These are phyloP conservation scores for Linanthus parryae DNA, from an alignment of 148 eudicot species.

Conservation along the genomic window DNA sequence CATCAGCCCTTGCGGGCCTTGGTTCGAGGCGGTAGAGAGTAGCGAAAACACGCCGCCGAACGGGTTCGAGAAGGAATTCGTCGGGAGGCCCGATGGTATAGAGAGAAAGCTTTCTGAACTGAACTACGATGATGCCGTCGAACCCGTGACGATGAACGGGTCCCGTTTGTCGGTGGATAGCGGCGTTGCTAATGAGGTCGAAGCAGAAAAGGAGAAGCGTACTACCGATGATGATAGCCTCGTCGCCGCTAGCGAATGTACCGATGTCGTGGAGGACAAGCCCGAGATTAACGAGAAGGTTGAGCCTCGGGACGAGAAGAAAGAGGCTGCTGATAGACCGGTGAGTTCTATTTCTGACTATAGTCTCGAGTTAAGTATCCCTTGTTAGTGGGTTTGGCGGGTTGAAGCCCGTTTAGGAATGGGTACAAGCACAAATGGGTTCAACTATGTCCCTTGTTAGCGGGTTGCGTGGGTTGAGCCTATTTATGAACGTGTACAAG, in stretches of 20 bases:
- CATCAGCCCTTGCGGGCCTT: constrained; percentile 19
- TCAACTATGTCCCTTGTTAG: too few species aligned
- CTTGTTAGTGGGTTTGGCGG: not conserved
- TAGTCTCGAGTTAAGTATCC: not conserved
- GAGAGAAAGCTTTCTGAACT: constrained; percentile 35
- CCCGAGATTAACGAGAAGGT: constrained; percentile 14
- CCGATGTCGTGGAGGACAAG: constrained; percentile 16
- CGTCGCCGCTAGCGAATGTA: constrained; percentile 9
- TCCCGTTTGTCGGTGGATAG: constrained; percentile 22
- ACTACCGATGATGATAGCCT: constrained; percentile 14
- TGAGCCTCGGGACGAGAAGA: constrained; percentile 29
- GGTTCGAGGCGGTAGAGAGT: constrained; percentile 23
- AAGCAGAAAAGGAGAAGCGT: constrained; percentile 20
- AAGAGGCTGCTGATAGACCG: constrained; percentile 32
- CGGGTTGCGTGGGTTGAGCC: too few species aligned
- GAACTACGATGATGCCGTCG: constrained; percentile 24
- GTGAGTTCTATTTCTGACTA: constrained; percentile 34
- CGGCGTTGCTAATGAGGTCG: constrained; percentile 27
- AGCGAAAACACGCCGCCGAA: constrained; percentile 31
- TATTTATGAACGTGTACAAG: too few species aligned
- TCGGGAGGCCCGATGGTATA: constrained; percentile 29
- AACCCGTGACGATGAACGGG: constrained; percentile 20
- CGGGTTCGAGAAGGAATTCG: constrained; percentile 24
- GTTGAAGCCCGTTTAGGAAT: too few species aligned
- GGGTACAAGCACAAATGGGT: too few species aligned